Base-by-base conservation (phyloP, 257 asterid genomes). In the Scutellaria minor region DNA sequence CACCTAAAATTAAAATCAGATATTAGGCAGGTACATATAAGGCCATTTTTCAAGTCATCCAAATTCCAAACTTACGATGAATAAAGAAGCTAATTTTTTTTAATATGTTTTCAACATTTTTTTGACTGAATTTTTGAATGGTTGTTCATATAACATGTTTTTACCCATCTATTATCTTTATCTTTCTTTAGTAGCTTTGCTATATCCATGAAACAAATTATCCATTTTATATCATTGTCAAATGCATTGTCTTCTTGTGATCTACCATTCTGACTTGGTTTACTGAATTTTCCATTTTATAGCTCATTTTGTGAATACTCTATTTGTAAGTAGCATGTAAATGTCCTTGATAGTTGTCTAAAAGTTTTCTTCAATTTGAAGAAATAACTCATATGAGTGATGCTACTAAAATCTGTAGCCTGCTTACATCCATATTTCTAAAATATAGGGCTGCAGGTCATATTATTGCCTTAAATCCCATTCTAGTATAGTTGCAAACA, bases 401-500 rank as follows among this genome's bases (percentile, higher is more conserved):
- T 52, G 61, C 48, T 10, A 1, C 53, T 37, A 50, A 31, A 15
- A 51, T 24, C 12, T 27, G 46, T 44, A 56, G 42, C 5, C 14
- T 68, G 27, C 24, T 24, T 66, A 50, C 72, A 50, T 35, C 8
- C 10, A n/a, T 27, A 47, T 48, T 9, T 53, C 18, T 3, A 9
- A 47, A 0, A 66, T 6, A 31, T 66, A 27, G 59, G 13, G 55
- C 54, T 64, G 56, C 55, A 10, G 9, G 42, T 64, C 44, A 45
- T 6, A 22, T 51, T 40, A 48, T 31, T 22, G 41, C 20, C 41
- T 5, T 18, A 48, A 24, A 27, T 66, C 9, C 47, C 64, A 41
- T 53, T 47, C 64, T 53, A 53, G 63, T 68, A 18, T 15, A 15
- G 68, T 41, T 63, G 68, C 8, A 14, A 40, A 68, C 15, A 47